A percentile compares a stretch with the other conserved stretches of the same genome.
Conservation (phyloP, 106 monocot species). For the Apostasia ramifera region DNA sequence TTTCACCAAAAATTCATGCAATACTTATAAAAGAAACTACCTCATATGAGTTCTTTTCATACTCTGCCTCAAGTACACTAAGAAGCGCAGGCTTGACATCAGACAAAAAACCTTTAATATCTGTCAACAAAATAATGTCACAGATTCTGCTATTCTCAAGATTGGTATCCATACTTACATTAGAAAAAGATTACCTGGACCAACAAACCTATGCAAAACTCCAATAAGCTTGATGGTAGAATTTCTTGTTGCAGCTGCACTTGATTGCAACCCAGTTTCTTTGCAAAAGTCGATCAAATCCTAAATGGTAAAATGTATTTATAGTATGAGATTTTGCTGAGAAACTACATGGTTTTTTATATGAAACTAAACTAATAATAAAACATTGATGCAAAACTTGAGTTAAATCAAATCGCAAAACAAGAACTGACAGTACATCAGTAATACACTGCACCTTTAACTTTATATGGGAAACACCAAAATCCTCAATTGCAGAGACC, state of each 20-base stretch:
- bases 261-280: slow-evolving; percentile 91
- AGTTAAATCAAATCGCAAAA: background rate
- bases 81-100: slow-evolving; percentile 99
- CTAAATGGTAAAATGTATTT: slow-evolving; percentile 22
- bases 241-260: slow-evolving; percentile 89
- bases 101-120: slow-evolving; percentile 85
- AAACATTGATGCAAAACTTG: too few relatives aligned
- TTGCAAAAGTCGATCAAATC: slow-evolving; percentile 98
- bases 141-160: slow-evolving; percentile 6
- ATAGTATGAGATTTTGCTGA: background rate
- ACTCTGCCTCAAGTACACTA: slow-evolving; percentile 87
- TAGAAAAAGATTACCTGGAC: slow-evolving; percentile 59
- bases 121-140: slow-evolving; percentile 28
- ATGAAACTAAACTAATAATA: too few relatives aligned
- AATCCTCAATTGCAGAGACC: slow-evolving; percentile 96
- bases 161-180: background rate
- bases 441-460: slow-evolving; percentile 55
- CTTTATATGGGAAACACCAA: slow-evolving; percentile 87
- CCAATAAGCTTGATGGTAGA: slow-evolving; percentile 98
- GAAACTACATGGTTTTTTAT: too few relatives aligned
- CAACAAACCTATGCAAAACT: slow-evolving; percentile 84
- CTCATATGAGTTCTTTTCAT: slow-evolving; percentile 96
- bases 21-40: slow-evolving; percentile 24
- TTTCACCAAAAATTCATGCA: slow-evolving; percentile 1
- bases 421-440: background rate